Percentiles rank a stretch among this genome's conserved stretches.
These are phyloP conservation scores for Yarrowia sp. DNA, from an alignment of 805 yeast genomes.

Conservation along the genomic window DNA sequence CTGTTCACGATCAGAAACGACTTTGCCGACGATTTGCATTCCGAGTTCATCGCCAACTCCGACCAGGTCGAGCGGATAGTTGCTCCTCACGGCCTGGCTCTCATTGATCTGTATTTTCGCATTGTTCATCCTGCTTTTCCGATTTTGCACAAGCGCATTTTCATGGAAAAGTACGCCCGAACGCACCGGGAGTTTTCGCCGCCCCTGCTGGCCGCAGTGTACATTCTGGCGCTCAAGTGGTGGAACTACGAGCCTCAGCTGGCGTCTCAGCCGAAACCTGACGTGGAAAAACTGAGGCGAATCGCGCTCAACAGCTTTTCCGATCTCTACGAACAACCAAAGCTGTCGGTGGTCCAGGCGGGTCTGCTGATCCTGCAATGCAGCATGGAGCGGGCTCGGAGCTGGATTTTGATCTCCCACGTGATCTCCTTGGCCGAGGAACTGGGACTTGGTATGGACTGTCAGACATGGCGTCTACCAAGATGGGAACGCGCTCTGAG, in stretches of 20 bases:
- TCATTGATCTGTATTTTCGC: conserved; percentile 74
- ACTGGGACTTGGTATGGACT: conserved; percentile 87
- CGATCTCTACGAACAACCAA: conserved; percentile 83
- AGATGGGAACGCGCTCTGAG: conserved; percentile 94
- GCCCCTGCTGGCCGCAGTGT: conserved; percentile 88
- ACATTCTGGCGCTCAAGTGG: conserved; percentile 88
- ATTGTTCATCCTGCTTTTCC: conserved; percentile 93
- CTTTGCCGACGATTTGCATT: conserved; percentile 70
- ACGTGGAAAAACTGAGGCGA: conserved; percentile 69
- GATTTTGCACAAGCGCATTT: conserved; percentile 86
- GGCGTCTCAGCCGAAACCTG: conserved; percentile 79
- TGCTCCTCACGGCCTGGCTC: conserved; percentile 88
- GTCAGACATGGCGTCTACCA: conserved; percentile 89
- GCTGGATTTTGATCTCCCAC: conserved; percentile 86
- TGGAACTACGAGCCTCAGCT: conserved; percentile 88
- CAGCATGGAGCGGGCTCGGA: conserved; percentile 62
- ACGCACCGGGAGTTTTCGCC: conserved; percentile 93
- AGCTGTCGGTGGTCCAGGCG: conserved; percentile 89
- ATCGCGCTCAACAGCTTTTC: conserved; percentile 70
- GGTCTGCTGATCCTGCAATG: conserved; percentile 80
- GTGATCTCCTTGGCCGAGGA: conserved; percentile 90
- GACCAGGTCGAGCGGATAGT: conserved; percentile 85
- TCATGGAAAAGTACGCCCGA: conserved; percentile 86
- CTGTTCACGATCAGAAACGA: conserved; percentile 81
- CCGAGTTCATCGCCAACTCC: conserved; percentile 73